These are phyloP conservation scores for Euphrasia arctica DNA, from an alignment of 305 asterid species.

Conservation along the genomic window DNA sequence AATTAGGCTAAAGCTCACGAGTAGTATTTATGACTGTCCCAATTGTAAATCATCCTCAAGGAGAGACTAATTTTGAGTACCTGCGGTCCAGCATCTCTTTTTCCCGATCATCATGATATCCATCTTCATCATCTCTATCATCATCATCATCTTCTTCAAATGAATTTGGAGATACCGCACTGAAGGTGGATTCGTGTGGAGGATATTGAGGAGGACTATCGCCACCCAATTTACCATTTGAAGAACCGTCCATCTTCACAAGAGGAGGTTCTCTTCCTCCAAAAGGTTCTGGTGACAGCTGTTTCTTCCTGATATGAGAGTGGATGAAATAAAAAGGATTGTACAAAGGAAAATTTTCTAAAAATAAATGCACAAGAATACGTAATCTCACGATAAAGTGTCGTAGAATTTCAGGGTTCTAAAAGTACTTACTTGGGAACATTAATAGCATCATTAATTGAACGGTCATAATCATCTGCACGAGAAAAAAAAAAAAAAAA, in stretches of 20 bases:
- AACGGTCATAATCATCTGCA: slow-evolving; percentile 89
- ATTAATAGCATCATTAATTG: slow-evolving; percentile 88
- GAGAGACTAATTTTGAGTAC: slow-evolving; percentile 32
- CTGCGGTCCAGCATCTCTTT: slow-evolving; percentile 64
- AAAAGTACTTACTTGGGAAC: slow-evolving; percentile 65
- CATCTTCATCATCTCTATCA: slow-evolving; percentile 35
- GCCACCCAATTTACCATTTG: slow-evolving; percentile 66
- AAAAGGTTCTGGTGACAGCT: slow-evolving; percentile 51
- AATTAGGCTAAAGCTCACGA: not conserved
- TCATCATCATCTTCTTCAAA: slow-evolving; percentile 56
- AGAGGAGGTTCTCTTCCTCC: slow-evolving; percentile 54
- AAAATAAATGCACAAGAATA: slow-evolving; percentile 2
- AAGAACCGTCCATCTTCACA: slow-evolving; percentile 44
- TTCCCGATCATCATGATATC: not conserved
- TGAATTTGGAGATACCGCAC: slow-evolving; percentile 64
- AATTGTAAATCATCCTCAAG: slow-evolving; percentile 1
- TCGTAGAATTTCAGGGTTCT: slow-evolving; percentile 13
- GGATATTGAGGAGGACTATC: slow-evolving; percentile 43
- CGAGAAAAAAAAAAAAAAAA: slow-evolving; percentile 12
- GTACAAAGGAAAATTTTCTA: not conserved
- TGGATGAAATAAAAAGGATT: slow-evolving; percentile 19
- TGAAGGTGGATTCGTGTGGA: slow-evolving; percentile 34
- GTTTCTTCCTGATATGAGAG: slow-evolving; percentile 54
- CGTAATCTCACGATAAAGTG: slow-evolving; percentile 7
- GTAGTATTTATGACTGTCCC: not conserved